Evolutionary conservation across 306 rosid species (phyloP), one percentile per base, ranked within the genome.

Genomic region (Trichosanthes truncata): DNA sequence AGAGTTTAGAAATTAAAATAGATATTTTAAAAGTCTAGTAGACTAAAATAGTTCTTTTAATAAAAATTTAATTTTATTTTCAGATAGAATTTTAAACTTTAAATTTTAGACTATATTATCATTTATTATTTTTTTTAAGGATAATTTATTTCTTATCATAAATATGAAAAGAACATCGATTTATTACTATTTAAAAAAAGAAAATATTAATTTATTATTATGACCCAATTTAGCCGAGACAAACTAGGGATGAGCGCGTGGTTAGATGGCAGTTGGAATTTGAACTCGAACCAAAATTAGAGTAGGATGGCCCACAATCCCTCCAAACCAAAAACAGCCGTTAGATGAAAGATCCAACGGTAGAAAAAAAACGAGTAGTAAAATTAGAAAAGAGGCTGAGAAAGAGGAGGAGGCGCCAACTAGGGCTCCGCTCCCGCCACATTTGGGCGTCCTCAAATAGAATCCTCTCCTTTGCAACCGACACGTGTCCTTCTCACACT

Each of bases 401-500:
- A 9, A 5, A 33, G 71, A 62, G 49, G 9, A 18, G 76, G 56
- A 31, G 72, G 78, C 78, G 80, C 71, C 15, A 20, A 78, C 46
- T 52, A 62, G 45, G 66, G 49, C 76, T 77, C 52, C 79, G n/a
- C 91, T 89, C 90, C 89, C 93, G 94, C 93, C 91, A 87, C 85
- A 81, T 84, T 84, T 57, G 60, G 17, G 15, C 48, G 83, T 86
- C 80, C 79, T 77, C 75, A 83, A 89, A 74, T 35, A 20, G 88
- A 66, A 57, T 56, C 53, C 9, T 77, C n/a, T n/a, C n/a, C n/a
- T n/a, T n/a, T n/a, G n/a, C 41, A 6, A 72, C 67, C 80, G 83
- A 74, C 97, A 86, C 93, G 90, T 89, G 92, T 84, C 81, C 62
- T 76, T 45, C 31, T n/a, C 79, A 1, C 79, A 40, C 12, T 3